Base-by-base conservation (phyloP, 2,329 filamentous ascomycete genomes). In the Macrophomina pseudophaseolina region DNA sequence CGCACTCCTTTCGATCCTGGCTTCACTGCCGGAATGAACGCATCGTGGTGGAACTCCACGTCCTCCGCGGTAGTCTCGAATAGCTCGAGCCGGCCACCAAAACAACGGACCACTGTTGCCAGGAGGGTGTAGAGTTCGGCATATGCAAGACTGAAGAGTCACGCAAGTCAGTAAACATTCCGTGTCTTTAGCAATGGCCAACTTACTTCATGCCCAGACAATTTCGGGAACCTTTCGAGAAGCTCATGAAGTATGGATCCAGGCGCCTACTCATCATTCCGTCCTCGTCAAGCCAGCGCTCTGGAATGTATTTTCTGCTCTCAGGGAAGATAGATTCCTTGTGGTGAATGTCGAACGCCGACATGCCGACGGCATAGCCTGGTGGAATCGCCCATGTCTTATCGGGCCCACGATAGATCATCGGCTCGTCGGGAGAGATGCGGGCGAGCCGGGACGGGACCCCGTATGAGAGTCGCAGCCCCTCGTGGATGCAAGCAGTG, bases 1-100 rank as follows among this genome's bases (percentile, higher is more conserved):
- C 78, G 70, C 7, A 81, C 72, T 0, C 79, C 79, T 64, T 79
- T 78, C 0, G 71, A 72, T 16, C 74, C 76, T 40, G 73, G 9
- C 66, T 64, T 72, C 1, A 73, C 66, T 2, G 75, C 71, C 3
- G 79, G 78, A 56, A 77, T 77, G 44, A 81, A 80, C 46, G 76
- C 77, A 67, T 81, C 79, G 63, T 78, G 73, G 0, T 71, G 72
- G n/a, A 78, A 66, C 65, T 74, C 68, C 40, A 78, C 76, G 66
- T 79, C 77, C 2, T 38, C 69, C 1, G 73, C 68, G 46, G 71
- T 65, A 28, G 71, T 72, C 53, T 71, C 68, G 16, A 64, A 69
- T 3, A 69, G 53, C 51, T 69, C 49, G 3, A 70, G 16, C 6
- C 59, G 32, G 18, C 38, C 38, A 7, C 53, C 53, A 38, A 68